A percentile compares a stretch with the other conserved stretches of the same genome.
Evolutionary conservation across 805 yeast species (phyloP).

Genomic region (Saccharomycopsis sp.): DNA sequence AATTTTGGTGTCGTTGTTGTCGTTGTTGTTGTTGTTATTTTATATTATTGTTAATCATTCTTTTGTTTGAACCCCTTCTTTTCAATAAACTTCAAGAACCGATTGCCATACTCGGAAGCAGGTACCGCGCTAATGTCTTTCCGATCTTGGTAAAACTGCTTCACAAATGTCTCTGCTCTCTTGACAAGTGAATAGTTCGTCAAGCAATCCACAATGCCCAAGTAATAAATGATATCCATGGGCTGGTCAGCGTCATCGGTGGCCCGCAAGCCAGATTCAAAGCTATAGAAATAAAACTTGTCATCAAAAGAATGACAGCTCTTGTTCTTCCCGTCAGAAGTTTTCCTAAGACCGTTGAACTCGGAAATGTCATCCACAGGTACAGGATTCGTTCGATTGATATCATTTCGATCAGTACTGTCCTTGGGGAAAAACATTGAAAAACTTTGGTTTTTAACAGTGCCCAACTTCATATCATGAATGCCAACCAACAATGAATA

Average conservation of each 20-base stretch:
- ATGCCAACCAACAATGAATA: slow-evolving; percentile 84
- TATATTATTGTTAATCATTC: too few relatives aligned
- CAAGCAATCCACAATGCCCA: slow-evolving; percentile 91
- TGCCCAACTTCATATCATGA: slow-evolving; percentile 30
- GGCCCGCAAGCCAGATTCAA: slow-evolving; percentile 78
- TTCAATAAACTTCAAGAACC: slow-evolving; percentile 71
- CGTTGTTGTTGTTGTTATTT: too few relatives aligned
- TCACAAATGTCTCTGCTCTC: slow-evolving; percentile 76
- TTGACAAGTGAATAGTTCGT: slow-evolving; percentile 72
- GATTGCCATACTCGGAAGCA: slow-evolving; percentile 78
- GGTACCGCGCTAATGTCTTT: slow-evolving; percentile 82
- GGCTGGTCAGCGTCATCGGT: slow-evolving; percentile 33
- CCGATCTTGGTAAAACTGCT: slow-evolving; percentile 61
- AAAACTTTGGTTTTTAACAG: slow-evolving; percentile 28
- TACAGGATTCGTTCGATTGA: slow-evolving; percentile 40
- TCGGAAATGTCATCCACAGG: slow-evolving; percentile 29
- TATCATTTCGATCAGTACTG: slow-evolving; percentile 18
- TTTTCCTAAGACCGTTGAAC: slow-evolving; percentile 24
- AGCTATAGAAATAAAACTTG: slow-evolving; percentile 55
- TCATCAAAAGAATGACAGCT: slow-evolving; percentile 24
- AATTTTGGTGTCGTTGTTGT: too few relatives aligned
- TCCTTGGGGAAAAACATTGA: slow-evolving; percentile 39
- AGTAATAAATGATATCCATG: slow-evolving; percentile 41
- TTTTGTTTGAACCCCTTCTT: slow-evolving; percentile 3
- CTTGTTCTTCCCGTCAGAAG: background rate